Base-by-base conservation (phyloP, 1,284 basidiomycete species). In the Mycosarcoma mackinlayi region DNA sequence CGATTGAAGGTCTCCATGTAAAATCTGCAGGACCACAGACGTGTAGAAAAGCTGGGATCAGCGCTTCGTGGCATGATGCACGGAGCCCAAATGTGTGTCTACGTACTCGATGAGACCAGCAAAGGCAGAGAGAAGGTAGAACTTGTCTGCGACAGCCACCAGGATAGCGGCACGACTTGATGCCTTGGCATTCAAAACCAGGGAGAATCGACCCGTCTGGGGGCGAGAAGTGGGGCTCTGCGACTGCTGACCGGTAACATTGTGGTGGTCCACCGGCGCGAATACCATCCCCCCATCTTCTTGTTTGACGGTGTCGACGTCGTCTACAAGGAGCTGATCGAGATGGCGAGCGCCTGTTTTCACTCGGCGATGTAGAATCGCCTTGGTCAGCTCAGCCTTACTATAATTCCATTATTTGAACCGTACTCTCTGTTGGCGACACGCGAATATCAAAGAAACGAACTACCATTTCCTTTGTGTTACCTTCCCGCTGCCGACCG, bases 81-180 rank as follows among this genome's bases (percentile, higher is more conserved):
- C n/a, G n/a, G n/a, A 37, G 30, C 13, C 46, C 23, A 13, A 35
- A 11, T 23, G 27, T 1, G 13, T 0, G 13, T 25, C 9, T 7
- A 53, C 56, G n/a, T 54, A 89, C 80, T 91, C 91, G 85, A 97
- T 92, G 9, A 96, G 85, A 0, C 92, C 94, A 40, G 89, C 89
- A 0, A 88, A 86, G 1, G 94, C 93, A 9, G 91, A 91, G 3
- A 95, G 87, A 0, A 92, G 90, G 77, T 93, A 94, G 79, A 92
- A 93, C 83, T 92, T 94, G 62, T 35, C 16, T 25, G 60, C 44
- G 3, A 72, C 55, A 3, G 75, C 68, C 6, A 66, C 59, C 16
- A 75, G 30, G 18, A 68, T 65, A 4, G 64, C 75, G 16, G 68
- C 65, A 30, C 67, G 44, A 3, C 52, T 64, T 3, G 55, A 63